phyloP scores from a whole-genome alignment of 495 filamentous ascomycete genomes.

The Jackrogersella minutella region DNA sequence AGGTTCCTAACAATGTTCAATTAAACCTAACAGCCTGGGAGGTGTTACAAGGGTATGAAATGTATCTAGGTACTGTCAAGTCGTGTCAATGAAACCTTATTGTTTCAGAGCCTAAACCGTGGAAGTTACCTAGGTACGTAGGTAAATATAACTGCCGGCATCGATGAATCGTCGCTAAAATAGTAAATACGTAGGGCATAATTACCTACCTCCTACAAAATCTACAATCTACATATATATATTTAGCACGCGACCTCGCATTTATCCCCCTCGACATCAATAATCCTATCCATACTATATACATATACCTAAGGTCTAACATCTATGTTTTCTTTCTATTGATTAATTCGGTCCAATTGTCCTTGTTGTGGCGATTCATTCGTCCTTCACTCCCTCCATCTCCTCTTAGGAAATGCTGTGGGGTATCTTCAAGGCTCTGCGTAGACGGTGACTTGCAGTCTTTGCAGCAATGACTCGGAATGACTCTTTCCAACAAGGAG shows the following conservation, averaged over 20 bases:
- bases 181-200: not conserved
- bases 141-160: not conserved
- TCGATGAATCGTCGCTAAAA: no score
- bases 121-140: not conserved
- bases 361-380: not conserved
- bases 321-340: not conserved
- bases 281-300: not conserved
- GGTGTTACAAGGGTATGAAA: no score
- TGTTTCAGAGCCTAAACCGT: no score
- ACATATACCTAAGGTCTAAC: not conserved
- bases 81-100: no score
- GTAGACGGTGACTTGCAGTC: constrained; percentile 54
- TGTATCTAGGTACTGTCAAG: no score
- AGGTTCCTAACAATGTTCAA: no score
- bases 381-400: not conserved
- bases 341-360: not conserved
- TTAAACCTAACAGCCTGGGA: no score
- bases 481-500: constrained; percentile 28
- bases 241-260: constrained; percentile 20
- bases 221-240: not conserved
- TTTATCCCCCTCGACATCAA: not conserved
- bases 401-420: constrained; percentile 38
- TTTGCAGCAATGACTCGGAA: constrained; percentile 50
- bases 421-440: constrained; percentile 48
- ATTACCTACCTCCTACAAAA: no score